Evolutionary conservation across 805 yeast genomes (phyloP).

Genomic region (Alloascoidea africana): DNA sequence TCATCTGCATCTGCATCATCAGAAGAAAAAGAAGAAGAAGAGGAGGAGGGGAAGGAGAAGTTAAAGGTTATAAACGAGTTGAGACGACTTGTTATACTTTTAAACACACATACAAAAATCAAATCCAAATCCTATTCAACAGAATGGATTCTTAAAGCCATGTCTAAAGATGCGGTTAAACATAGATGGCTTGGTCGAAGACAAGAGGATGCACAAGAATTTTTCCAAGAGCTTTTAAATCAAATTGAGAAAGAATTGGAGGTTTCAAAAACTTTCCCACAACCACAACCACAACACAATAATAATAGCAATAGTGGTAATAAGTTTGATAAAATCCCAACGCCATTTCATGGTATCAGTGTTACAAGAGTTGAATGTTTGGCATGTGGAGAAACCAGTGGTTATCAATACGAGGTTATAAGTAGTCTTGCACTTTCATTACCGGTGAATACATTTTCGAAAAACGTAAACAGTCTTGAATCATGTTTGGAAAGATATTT

Average conservation of each 20-base stretch:
- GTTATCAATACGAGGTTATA: slow-evolving; percentile 67
- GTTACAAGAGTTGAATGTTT: slow-evolving; percentile 87
- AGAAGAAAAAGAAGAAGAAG: no score
- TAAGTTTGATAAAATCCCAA: no score
- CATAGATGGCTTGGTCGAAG: slow-evolving; percentile 71
- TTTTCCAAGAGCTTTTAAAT: slow-evolving; percentile 45
- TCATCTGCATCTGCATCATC: slow-evolving; percentile 27
- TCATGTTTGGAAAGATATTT: slow-evolving; percentile 52
- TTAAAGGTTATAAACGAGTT: neutral
- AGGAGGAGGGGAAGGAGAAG: no score
- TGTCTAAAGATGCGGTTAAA: slow-evolving; percentile 69
- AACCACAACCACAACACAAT: no score
- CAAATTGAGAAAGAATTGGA: neutral
- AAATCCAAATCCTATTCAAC: slow-evolving; percentile 43
- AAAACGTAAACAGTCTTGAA: slow-evolving; percentile 22
- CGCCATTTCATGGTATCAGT: slow-evolving; percentile 85
- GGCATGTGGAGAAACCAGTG: slow-evolving; percentile 87
- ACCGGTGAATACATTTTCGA: no score
- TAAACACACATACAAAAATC: no score
- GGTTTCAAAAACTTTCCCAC: neutral
- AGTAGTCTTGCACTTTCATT: slow-evolving; percentile 46
- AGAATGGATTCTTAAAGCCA: slow-evolving; percentile 38
- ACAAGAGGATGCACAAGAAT: slow-evolving; percentile 96
- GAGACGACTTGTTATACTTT: neutral
- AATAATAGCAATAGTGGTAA: no score